Base-by-base conservation (phyloP, 371 early-diverging fungal species). In the Syncephalastrum racemosum region DNA sequence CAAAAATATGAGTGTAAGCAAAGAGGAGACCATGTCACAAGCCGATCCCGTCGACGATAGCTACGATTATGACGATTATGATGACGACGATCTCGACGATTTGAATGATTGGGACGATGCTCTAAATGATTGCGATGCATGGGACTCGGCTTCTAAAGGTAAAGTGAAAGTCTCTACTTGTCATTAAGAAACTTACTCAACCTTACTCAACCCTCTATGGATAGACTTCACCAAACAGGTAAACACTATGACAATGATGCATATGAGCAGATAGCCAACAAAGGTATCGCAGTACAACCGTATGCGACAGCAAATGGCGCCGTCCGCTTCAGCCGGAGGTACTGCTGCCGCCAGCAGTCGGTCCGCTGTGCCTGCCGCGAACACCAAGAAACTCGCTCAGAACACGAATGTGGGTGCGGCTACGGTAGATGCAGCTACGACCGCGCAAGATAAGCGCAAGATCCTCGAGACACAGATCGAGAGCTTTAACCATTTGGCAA, bases 221-320 rank as follows among this genome's bases (percentile, higher is more conserved):
- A 3, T 63, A 86, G 91, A 95, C 65, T 95, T 95, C 63, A 95
- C 96, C 16, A 95, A 95, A 66, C 90, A 31, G 36, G 36, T 31
- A 31, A 31, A 12, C 25, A 10, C 2, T 12, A 31, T 31, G 6
- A n/a, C 5, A 31, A 0, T 5, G 36, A 31, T 31, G 12, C 10
- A 31, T 31, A 12, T 31, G 10, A 8, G 10, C 36, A 31, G 5
- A 2, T 8, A 31, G 36, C 36, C 36, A 31, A 31, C 36, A 31
- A 2, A 31, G 12, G 36, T 10, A 31, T 31, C 10, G 12, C 36
- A 95, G 62, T 95, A 91, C 75, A 95, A 95, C 73, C 83, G 85
- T 42, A 75, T 94, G 63, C 81, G 90, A 25, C 80, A 81, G 31
- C 86, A 87, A 52, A 62, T 84, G 6, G 71, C 71, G 14, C 73